Conservation (phyloP, 768 basidiomycete genomes). For the Jaapia argillacea region DNA sequence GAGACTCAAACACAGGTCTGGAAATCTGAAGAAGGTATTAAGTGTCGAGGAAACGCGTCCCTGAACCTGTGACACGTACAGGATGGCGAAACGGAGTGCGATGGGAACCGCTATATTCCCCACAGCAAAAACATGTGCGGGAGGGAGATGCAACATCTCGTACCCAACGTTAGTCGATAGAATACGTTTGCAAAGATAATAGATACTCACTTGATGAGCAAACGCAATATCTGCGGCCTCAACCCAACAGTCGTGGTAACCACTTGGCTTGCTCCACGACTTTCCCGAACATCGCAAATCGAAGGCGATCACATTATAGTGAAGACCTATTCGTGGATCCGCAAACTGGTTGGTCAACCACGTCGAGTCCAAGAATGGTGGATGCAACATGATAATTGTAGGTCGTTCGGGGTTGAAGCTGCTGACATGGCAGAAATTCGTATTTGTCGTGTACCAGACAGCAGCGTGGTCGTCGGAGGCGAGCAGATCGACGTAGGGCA, state of each 20-base stretch:
- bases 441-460: conserved; percentile 65
- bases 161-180: background rate
- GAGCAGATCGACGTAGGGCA: conserved; percentile 64
- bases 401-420: conserved; percentile 58
- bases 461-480: conserved; percentile 57
- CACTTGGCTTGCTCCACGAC: conserved; percentile 41
- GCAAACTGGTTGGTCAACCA: conserved; percentile 62
- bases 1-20: conserved; percentile 59
- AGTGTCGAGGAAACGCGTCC: background rate
- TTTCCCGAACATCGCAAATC: conserved; percentile 58
- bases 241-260: conserved; percentile 64
- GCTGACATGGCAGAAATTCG: conserved; percentile 45
- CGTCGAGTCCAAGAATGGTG: conserved; percentile 54
- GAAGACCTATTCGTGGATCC: conserved; percentile 46
- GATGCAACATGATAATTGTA: conserved; percentile 59
- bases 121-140: conserved; percentile 64
- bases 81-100: conserved; percentile 51
- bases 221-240: conserved; percentile 70
- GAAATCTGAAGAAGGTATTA: conserved; percentile 38
- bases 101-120: conserved; percentile 47
- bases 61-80: conserved; percentile 34
- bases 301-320: conserved; percentile 67
- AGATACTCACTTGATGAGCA: conserved; percentile 42
- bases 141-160: conserved; percentile 53
- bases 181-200: background rate